Evolutionary conservation across 1,284 basidiomycete species (phyloP).

Genomic region (Lignosus rhinocerotis): DNA sequence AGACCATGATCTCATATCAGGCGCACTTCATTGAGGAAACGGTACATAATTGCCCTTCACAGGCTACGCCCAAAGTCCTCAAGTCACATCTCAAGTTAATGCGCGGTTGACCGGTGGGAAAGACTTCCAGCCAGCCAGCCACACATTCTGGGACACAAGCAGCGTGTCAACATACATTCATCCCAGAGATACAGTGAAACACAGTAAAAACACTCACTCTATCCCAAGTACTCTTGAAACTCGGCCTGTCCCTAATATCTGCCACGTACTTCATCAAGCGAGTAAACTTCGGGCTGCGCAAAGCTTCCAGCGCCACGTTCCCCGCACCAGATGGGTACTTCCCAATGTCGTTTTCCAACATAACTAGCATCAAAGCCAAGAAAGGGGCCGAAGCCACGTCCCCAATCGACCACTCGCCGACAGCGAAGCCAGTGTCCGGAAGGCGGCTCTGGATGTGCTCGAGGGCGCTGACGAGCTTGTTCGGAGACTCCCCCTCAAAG

Average conservation of each 20-base stretch:
- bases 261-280: slow-evolving; percentile 28
- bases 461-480: slow-evolving; percentile 34
- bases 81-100: too few relatives aligned
- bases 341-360: slow-evolving; percentile 17
- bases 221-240: slow-evolving; percentile 27
- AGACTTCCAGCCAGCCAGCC: neutral
- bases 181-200: neutral
- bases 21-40: too few relatives aligned
- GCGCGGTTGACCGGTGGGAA: neutral
- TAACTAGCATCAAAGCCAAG: slow-evolving; percentile 30
- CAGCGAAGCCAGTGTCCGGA: slow-evolving; percentile 31
- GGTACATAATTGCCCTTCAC: too few relatives aligned
- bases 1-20: too few relatives aligned
- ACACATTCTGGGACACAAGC: neutral
- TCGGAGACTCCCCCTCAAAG: slow-evolving; percentile 37
- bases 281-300: slow-evolving; percentile 24
- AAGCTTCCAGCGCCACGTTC: slow-evolving; percentile 2
- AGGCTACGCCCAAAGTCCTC: too few relatives aligned
- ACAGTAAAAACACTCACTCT: slow-evolving; percentile 15
- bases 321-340: slow-evolving; percentile 1
- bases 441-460: slow-evolving; percentile 36
- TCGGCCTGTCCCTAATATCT: slow-evolving; percentile 27
- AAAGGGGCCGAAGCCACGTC: slow-evolving; percentile 50
- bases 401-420: slow-evolving; percentile 47
- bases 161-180: neutral